A percentile compares a stretch with the other conserved stretches of the same genome.
phyloP scores from a whole-genome alignment of 768 basidiomycete species.

The Boletus pseudopeckii region DNA sequence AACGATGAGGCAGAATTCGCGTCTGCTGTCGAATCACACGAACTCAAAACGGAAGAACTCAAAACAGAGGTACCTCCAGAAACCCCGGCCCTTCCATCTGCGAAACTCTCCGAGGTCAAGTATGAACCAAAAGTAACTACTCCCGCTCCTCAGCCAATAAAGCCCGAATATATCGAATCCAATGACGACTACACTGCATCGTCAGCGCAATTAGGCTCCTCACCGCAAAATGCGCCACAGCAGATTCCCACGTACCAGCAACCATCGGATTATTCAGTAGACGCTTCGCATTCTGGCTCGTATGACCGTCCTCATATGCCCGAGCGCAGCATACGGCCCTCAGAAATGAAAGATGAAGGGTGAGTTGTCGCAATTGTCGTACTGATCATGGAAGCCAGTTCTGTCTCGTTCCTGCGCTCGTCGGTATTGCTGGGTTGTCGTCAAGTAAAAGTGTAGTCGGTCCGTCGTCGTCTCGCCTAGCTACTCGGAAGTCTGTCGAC shows the following conservation, averaged over 20 bases:
- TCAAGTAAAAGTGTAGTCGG: slow-evolving; percentile 39
- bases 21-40: slow-evolving; percentile 41
- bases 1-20: slow-evolving; percentile 58
- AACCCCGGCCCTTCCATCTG: slow-evolving; percentile 15
- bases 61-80: slow-evolving; percentile 28
- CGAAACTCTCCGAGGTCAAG: slow-evolving; percentile 19
- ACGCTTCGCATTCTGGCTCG: slow-evolving; percentile 33
- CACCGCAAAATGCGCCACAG: slow-evolving; percentile 49
- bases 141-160: slow-evolving; percentile 5
- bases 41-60: slow-evolving; percentile 28
- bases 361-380: slow-evolving; percentile 47
- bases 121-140: slow-evolving; percentile 16
- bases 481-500: slow-evolving; percentile 55
- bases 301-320: slow-evolving; percentile 43
- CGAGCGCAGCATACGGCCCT: slow-evolving; percentile 72
- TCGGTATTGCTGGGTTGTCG: slow-evolving; percentile 27
- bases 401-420: slow-evolving; percentile 13
- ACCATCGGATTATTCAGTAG: slow-evolving; percentile 50
- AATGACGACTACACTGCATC: slow-evolving; percentile 14
- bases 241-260: slow-evolving; percentile 81
- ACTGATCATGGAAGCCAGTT: slow-evolving; percentile 13
- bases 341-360: slow-evolving; percentile 99
- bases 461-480: slow-evolving; percentile 40
- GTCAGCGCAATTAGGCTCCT: slow-evolving; percentile 24
- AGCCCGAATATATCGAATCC: slow-evolving; percentile 13